Evolutionary conservation across 176 grass and related monocot genomes (phyloP).

Genomic region (Cymbopogon citratus): DNA sequence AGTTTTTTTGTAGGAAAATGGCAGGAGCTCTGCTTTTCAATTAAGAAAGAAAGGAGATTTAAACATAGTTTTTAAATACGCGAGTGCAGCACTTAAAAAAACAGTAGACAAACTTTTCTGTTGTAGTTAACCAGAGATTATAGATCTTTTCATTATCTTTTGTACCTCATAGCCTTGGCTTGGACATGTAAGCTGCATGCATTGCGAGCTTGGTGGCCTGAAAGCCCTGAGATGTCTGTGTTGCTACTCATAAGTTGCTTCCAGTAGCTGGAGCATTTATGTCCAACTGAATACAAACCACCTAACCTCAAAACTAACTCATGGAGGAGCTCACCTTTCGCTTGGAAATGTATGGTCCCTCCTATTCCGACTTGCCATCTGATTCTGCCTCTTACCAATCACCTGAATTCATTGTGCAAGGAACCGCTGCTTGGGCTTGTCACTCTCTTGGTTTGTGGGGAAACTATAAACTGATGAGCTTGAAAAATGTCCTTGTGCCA

Average conservation of each 20-base stretch:
- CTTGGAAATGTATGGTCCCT: background rate
- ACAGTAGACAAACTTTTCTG: background rate
- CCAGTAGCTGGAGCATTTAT: background rate
- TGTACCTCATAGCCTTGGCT: background rate
- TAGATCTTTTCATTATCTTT: background rate
- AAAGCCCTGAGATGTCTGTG: background rate
- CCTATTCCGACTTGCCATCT: background rate
- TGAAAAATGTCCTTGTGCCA: background rate
- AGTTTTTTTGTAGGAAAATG: background rate
- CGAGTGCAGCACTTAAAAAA: background rate
- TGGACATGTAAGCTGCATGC: background rate
- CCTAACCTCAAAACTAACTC: background rate
- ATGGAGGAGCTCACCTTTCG: background rate
- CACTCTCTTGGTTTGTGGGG: background rate
- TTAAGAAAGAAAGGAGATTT: background rate
- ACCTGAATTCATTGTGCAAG: background rate
- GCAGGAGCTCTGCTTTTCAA: background rate
- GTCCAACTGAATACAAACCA: background rate
- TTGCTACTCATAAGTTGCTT: background rate
- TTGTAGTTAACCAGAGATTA: background rate
- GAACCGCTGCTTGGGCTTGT: background rate
- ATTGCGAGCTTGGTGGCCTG: background rate
- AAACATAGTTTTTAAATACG: background rate
- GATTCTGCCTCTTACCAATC: background rate
- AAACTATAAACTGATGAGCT: background rate